phyloP scores from a whole-genome alignment of 768 basidiomycete genomes.

The Kwoniella pini region DNA sequence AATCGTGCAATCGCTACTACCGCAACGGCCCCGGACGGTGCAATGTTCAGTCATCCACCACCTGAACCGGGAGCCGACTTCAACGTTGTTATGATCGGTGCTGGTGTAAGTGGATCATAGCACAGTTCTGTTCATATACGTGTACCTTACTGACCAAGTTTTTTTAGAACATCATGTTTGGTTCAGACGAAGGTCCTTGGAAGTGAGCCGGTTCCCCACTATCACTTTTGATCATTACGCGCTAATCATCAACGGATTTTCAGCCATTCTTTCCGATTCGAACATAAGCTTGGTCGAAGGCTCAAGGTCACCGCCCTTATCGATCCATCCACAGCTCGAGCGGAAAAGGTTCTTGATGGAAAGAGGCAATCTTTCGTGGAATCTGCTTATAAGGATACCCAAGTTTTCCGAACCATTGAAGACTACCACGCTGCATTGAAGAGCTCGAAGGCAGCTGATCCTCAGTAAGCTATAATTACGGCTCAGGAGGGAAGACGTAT shows the following conservation, averaged over 20 bases:
- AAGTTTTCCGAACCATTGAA: conserved; percentile 77
- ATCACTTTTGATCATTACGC: no score
- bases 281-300: conserved; percentile 86
- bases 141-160: no score
- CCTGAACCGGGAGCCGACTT: conserved; percentile 65
- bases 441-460: conserved; percentile 61
- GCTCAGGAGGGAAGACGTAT: no score
- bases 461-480: conserved; percentile 54
- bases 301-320: conserved; percentile 94
- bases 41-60: conserved; percentile 52
- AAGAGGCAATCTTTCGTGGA: conserved; percentile 92
- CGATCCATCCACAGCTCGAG: conserved; percentile 83
- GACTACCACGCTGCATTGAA: conserved; percentile 72
- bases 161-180: conserved; percentile 95
- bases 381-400: conserved; percentile 85
- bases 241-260: no score
- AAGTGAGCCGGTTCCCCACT: no score
- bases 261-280: conserved; percentile 59
- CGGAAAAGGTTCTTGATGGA: conserved; percentile 72
- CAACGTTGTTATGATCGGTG: conserved; percentile 92
- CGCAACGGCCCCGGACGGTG: conserved; percentile 36
- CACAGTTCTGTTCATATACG: no score
- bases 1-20: conserved; percentile 49
- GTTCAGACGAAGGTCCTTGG: conserved; percentile 59
- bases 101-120: conserved; percentile 67